Evolutionary conservation across 345 rosid species (phyloP).

Genomic region (Eucalyptus marginata): DNA sequence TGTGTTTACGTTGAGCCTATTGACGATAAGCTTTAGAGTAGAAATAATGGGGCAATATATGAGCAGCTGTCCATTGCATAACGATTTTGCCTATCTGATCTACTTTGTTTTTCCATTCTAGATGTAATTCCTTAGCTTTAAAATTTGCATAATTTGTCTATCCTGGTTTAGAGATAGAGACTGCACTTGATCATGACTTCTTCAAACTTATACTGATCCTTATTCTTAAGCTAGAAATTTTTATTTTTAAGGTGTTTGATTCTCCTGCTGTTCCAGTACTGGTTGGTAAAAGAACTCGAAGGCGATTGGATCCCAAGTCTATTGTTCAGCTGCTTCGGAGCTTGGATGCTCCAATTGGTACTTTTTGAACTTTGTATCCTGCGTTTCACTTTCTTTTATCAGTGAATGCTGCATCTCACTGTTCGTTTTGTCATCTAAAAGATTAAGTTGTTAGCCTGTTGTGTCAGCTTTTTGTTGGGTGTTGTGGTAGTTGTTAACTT

Average conservation of each 20-base stretch:
- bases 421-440: neutral
- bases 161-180: neutral
- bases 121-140: neutral
- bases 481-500: neutral
- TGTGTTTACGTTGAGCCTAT: neutral
- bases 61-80: neutral
- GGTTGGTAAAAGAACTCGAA: slow-evolving; percentile 60
- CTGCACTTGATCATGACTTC: neutral
- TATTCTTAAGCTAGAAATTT: neutral
- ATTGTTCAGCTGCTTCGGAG: slow-evolving; percentile 58
- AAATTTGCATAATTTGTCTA: neutral
- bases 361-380: neutral
- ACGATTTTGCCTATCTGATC: neutral
- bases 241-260: slow-evolving; percentile 56
- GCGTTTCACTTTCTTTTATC: neutral
- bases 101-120: neutral
- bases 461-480: neutral
- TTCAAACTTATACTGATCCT: neutral
- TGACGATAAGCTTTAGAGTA: neutral
- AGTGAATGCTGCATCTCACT: neutral
- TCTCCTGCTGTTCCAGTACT: slow-evolving; percentile 54
- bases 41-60: neutral
- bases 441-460: neutral
- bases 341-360: slow-evolving; percentile 64
- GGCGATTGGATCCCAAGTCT: slow-evolving; percentile 72